Evolutionary conservation across 192 early-diverging fungal species (phyloP).

Genomic region (Coemansia sp.): DNA sequence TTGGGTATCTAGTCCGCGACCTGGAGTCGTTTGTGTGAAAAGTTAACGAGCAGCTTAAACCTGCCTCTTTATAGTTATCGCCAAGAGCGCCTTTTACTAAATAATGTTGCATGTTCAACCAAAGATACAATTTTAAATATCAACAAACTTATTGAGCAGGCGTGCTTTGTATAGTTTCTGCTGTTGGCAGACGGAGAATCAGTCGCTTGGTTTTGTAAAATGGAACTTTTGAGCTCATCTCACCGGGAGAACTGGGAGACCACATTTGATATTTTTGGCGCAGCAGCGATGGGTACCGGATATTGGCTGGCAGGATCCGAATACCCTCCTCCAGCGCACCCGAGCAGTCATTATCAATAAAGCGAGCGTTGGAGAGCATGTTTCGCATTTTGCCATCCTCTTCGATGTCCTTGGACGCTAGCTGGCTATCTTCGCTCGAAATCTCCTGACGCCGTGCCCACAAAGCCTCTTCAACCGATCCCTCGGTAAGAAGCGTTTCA

Average conservation of each 20-base stretch:
- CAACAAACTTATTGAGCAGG: not conserved
- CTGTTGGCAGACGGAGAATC: slow-evolving; percentile 19
- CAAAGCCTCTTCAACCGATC: slow-evolving; percentile 45
- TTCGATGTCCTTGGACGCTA: slow-evolving; percentile 31
- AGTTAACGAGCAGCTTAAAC: no score
- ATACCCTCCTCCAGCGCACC: slow-evolving; percentile 9
- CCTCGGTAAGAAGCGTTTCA: slow-evolving; percentile 41
- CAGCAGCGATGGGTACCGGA: slow-evolving; percentile 29
- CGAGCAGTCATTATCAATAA: slow-evolving; percentile 14
- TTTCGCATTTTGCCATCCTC: slow-evolving; percentile 52
- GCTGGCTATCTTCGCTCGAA: slow-evolving; percentile 15
- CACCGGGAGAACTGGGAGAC: slow-evolving; percentile 16
- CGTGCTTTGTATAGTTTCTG: not conserved
- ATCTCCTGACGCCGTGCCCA: slow-evolving; percentile 45
- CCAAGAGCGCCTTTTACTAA: no score
- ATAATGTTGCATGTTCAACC: no score
- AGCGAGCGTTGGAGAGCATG: slow-evolving; percentile 37
- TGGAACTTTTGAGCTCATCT: slow-evolving; percentile 13
- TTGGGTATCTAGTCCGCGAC: slow-evolving; percentile 40
- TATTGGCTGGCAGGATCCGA: slow-evolving; percentile 21
- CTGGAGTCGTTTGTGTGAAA: slow-evolving; percentile 12
- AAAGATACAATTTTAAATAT: no score
- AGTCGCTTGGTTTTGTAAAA: slow-evolving; percentile 34
- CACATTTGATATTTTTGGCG: slow-evolving; percentile 32
- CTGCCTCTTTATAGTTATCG: no score